phyloP scores from a whole-genome alignment of 345 rosid species.

The Raphanus sativus region DNA sequence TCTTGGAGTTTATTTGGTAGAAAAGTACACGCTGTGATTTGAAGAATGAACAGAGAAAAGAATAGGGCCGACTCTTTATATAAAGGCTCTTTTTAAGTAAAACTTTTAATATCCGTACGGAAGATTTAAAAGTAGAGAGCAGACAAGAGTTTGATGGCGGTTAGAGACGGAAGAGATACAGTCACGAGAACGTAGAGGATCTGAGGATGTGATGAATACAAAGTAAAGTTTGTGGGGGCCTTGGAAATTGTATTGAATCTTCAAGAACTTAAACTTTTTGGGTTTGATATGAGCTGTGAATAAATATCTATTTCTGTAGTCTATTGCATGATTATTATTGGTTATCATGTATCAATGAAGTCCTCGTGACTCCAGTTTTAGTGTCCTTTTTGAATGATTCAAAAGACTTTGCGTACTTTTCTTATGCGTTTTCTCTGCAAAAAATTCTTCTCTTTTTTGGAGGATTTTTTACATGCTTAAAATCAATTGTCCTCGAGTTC shows the following conservation, averaged over 20 bases:
- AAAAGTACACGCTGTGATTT: neutral
- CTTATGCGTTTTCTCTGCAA: constrained; percentile 16
- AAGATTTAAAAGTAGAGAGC: neutral
- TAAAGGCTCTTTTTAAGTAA: neutral
- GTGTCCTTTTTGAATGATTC: constrained; percentile 16
- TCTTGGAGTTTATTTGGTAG: neutral
- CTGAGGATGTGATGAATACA: neutral
- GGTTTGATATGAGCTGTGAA: neutral
- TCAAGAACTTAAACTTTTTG: neutral
- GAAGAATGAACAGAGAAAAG: neutral
- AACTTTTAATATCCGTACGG: neutral
- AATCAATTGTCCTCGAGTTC: neutral
- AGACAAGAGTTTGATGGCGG: neutral
- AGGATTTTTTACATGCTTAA: neutral
- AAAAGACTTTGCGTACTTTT: constrained; percentile 10
- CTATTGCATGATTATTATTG: neutral
- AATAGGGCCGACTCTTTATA: neutral
- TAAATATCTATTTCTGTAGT: neutral
- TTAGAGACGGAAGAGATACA: neutral
- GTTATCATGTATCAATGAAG: constrained; percentile 5
- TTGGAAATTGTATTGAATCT: neutral
- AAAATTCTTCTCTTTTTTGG: neutral
- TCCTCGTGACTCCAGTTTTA: constrained; percentile 27
- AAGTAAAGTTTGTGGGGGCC: neutral
- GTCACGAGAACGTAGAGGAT: neutral